These are phyloP conservation scores for Trichosanthes truncata DNA, from an alignment of 306 rosid species.

Conservation along the genomic window DNA sequence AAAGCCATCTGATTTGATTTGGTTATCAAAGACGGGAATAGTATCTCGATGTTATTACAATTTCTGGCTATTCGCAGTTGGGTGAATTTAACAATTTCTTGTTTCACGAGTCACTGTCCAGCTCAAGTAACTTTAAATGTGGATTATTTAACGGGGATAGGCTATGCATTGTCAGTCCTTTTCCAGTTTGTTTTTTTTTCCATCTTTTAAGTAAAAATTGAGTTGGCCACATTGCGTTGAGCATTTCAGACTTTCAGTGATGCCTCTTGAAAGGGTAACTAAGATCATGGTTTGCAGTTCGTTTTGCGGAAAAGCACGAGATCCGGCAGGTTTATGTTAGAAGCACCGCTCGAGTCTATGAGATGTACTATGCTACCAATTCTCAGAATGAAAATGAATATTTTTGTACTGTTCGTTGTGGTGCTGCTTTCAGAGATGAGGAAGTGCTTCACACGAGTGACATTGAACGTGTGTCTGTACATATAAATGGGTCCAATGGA, in stretches of 20 bases:
- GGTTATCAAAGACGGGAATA: not conserved
- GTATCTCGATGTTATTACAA: not conserved
- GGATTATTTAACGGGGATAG: not conserved
- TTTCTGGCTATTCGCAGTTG: not conserved
- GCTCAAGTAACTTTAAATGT: not conserved
- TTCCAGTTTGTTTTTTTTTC: not conserved
- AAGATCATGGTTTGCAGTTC: constrained; percentile 35
- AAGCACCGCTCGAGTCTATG: constrained; percentile 75
- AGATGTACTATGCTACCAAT: constrained; percentile 48
- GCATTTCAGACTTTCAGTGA: constrained; percentile 1
- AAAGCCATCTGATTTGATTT: not conserved
- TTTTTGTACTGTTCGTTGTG: constrained; percentile 71
- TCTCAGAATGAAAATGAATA: constrained; percentile 36
- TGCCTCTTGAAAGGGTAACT: constrained; percentile 10
- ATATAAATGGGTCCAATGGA: constrained; percentile 18
- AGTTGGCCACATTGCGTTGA: not conserved
- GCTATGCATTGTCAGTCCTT: not conserved
- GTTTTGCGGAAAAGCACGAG: constrained; percentile 49
- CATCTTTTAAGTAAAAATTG: not conserved
- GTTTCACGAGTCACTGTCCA: not conserved
- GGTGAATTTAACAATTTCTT: not conserved
- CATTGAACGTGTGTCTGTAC: constrained; percentile 19
- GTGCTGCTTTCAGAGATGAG: constrained; percentile 56
- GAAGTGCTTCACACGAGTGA: constrained; percentile 31
- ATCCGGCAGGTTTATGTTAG: constrained; percentile 70